Evolutionary conservation across 2,329 filamentous ascomycete species (phyloP), one percentile per base, ranked within the genome.

Genomic region (Paramyrothecium roridum): DNA sequence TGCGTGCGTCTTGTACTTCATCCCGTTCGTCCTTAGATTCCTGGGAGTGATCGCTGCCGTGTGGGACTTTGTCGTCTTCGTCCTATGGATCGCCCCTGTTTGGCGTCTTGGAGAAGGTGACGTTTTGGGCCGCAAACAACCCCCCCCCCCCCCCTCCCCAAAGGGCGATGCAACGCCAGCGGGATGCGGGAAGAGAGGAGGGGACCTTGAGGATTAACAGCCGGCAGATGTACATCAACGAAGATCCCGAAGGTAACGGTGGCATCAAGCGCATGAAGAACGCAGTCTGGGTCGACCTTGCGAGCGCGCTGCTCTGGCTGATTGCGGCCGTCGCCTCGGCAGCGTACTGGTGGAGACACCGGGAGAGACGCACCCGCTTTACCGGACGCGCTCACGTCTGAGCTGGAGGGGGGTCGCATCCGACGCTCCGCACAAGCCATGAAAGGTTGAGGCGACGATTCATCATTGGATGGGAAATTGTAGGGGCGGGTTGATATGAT

Each of bases 31-130:
- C 54, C 66, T 83, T 48, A 78, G 79, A 57, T 73, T 81, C 58
- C 76, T 76, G 21, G 66, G 70, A 48, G 37, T 73, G 23, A 60
- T 77, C 48, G 73, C 84, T 53, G 89, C 90, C 66, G 73, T 78
- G 52, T 91, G 90, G 86, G 88, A 92, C 70, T 73, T 80, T 40
- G 68, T 93, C 16, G 72, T 96, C 19, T 90, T 89, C 63, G 77
- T 95, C 59, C 81, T 96, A 30, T 96, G 90, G 87, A 84, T 91
- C 57, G 83, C 86, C 2, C 79, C n/a, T 95, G 7, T 96, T 96
- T 69, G 92, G 91, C 19, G 76, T 95, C 57, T 96, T 96, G 68
- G 92, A 87, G 53, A 85, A 81, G 63, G 84, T 79, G 67, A 23
- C 71, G n/a, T n/a, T n/a, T 63, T 37, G 17, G 17, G 34, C 17